Base-by-base conservation (phyloP, 257 asterid species). In the Lavandula angustifolia region DNA sequence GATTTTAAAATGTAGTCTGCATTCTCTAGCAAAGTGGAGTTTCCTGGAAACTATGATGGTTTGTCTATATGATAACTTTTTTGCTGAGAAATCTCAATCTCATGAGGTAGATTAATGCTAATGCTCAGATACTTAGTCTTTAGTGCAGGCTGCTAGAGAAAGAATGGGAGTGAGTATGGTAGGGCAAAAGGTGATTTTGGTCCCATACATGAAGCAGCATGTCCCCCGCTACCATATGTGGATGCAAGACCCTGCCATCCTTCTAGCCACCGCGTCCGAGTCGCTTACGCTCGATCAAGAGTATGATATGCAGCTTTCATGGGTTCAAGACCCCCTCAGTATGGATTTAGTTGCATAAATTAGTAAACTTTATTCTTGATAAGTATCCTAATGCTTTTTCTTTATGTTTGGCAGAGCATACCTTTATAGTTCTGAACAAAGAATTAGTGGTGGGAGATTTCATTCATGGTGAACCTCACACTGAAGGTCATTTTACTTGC, bases 211-310 rank as follows among this genome's bases (percentile, higher is more conserved):
- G 96, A 85, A 78, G 75, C 95, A 89, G 40, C 98, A 92, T 64
- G 98, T 92, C 29, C 87, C 77, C 3, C 80, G 71, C 80, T 92
- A 92, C 82, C 98, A 92, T 76, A 71, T 51, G 7, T 92, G 98
- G 98, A 92, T 92, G 98, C 98, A 87, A 68, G 88, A 92, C 72
- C 86, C 85, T 29, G 72, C 86, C 54, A 91, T 87, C 53, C 96
- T 92, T 11, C 86, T 83, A 74, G 96, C 98, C 51, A 92, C 98
- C 4, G 98, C 87, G 3, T 92, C 98, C 4, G 98, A 92, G 76
- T 96, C 95, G 0, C 92, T 92, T 33, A 80, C 91, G 14, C 89
- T 88, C 5, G 77, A 80, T 7, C 83, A 89, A 63, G 98, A 92
- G 71, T 92, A 86, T 44, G 81, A 89, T 16, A 87, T 92, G 98